A percentile compares a stretch with the other conserved stretches of the same genome.
Evolutionary conservation across 805 yeast species (phyloP).

Genomic region (Tanozyma kutaoensis): DNA sequence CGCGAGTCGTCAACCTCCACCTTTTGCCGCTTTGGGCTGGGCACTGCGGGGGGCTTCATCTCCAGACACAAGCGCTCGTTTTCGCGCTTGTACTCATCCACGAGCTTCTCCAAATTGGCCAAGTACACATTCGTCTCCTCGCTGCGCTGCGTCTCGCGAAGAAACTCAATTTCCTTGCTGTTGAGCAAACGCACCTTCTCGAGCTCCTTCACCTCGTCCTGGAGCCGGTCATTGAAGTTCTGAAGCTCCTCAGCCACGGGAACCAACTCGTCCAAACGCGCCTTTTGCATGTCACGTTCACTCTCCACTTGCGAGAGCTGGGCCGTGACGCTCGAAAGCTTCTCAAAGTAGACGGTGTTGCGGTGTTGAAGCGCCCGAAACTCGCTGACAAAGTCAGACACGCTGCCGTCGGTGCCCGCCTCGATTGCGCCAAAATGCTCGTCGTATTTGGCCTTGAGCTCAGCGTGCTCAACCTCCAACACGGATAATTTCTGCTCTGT

Average conservation of each 20-base stretch:
- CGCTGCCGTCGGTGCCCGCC: conserved; percentile 12
- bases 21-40: too few relatives aligned
- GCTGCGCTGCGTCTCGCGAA: conserved; percentile 40
- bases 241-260: too few relatives aligned
- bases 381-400: conserved; percentile 14
- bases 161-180: conserved; percentile 43
- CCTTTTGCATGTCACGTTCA: conserved; percentile 1
- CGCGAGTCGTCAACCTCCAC: too few relatives aligned
- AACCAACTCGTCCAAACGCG: conserved; percentile 1
- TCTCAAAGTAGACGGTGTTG: conserved; percentile 24
- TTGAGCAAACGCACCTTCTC: conserved; percentile 40
- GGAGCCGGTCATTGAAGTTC: too few relatives aligned
- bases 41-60: too few relatives aligned
- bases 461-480: conserved; percentile 35
- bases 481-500: conserved; percentile 33
- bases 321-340: conserved; percentile 10
- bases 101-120: conserved; percentile 29
- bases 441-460: conserved; percentile 32
- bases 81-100: conserved; percentile 43
- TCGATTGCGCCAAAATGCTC: conserved; percentile 30
- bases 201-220: conserved; percentile 11
- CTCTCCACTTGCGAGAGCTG: conserved; percentile 7
- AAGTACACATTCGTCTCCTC: conserved; percentile 27
- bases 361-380: conserved; percentile 19
- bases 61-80: conserved; percentile 31